Evolutionary conservation across 106 monocot species (phyloP).

Genomic region (Apostasia ramifera): DNA sequence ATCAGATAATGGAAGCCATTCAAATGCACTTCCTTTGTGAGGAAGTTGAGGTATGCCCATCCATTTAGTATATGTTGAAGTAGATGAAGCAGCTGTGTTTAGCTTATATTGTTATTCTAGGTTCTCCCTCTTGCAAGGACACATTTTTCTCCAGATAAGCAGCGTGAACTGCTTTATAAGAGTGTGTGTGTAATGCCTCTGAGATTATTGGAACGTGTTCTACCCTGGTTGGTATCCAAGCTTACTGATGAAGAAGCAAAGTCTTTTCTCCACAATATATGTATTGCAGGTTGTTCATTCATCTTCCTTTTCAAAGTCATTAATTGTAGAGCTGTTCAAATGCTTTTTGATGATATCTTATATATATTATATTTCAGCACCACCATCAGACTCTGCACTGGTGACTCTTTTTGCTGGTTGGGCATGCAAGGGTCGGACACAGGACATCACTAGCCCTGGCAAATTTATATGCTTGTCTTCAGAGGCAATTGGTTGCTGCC

Average conservation of each 20-base stretch:
- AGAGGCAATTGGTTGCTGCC: conserved; percentile 13
- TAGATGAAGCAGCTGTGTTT: not conserved
- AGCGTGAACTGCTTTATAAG: conserved; percentile 70
- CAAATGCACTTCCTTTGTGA: conserved; percentile 81
- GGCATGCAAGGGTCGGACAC: conserved; percentile 82
- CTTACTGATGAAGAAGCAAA: conserved; percentile 68
- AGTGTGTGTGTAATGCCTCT: conserved; percentile 93
- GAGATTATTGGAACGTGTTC: conserved; percentile 84
- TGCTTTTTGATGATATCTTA: not conserved
- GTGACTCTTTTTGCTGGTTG: conserved; percentile 95
- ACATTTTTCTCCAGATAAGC: conserved; percentile 75
- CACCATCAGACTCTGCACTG: conserved; percentile 58
- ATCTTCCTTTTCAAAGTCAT: not conserved
- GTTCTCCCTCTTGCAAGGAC: conserved; percentile 87
- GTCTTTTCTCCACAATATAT: conserved; percentile 78
- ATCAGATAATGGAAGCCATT: conserved; percentile 91
- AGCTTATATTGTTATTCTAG: conserved; percentile 36
- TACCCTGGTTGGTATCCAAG: conserved; percentile 87
- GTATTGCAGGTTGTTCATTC: conserved; percentile 65
- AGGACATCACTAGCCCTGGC: conserved; percentile 42
- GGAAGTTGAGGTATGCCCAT: conserved; percentile 58
- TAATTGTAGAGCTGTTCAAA: not conserved
- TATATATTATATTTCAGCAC: conserved; percentile 51
- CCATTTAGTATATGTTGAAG: not conserved
- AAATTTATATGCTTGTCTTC: conserved; percentile 62